Evolutionary conservation across 495 filamentous ascomycete genomes (phyloP), one percentile per base, ranked within the genome.

Genomic region (Penicillium odoratum): DNA sequence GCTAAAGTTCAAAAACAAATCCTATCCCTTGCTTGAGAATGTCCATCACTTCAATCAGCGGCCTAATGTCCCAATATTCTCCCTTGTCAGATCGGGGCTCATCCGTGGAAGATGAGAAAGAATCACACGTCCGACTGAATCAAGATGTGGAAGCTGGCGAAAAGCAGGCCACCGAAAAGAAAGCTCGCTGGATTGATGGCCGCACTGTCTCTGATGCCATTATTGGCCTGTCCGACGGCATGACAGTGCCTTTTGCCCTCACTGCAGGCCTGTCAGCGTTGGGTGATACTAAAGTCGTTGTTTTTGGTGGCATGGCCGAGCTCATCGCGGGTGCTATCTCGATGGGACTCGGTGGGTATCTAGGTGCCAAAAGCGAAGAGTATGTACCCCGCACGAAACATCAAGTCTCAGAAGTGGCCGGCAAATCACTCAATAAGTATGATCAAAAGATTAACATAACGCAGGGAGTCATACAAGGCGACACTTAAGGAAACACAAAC

Each of bases 321-420:
- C 66, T 85, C 25, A 81, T 82, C 55, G 82, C 82, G 1, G 83
- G 83, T 28, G 80, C 81, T 21, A 81, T 85, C 52, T 83, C 81
- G 7, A 85, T 85, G 81, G 82, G 81, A 3, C 58, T 84, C 38
- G 83, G 83, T 49, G 83, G 83, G 28, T 76, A 85, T 60, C 76
- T 94, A 3, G 87, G 87, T 11, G 87, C 89, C 0, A 85, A 85
- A 61, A 86, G 86, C 42, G 89, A 92, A 74, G 78, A 77, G 79
- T 87, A 65, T 69, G 77, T 42, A 55, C 11, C 11, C 36, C 38
- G 6, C 15, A 15, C 31, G 10, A 47, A 11, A 25, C 8, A 38
- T 43, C 47, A 30, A 34, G 5, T 1, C 30, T 15, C 15, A 48
- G 33, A 11, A 48, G 30, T 30, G 26, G 29, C 3, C 46, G 5